Conservation (phyloP, 2,329 filamentous ascomycete species). For the Talaromyces sp. region DNA sequence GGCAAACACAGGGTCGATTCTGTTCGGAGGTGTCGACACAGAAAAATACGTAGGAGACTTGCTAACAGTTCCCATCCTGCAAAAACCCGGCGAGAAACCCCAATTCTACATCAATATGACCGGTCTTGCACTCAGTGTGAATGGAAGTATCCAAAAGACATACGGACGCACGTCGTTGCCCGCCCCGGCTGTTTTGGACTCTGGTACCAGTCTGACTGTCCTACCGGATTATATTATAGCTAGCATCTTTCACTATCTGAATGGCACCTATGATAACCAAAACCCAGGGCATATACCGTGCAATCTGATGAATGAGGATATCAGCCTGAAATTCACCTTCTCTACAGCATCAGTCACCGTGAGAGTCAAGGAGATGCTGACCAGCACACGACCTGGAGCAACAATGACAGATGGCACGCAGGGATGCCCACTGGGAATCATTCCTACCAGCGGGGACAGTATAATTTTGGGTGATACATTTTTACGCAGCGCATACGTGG, state of each 20-base stretch:
- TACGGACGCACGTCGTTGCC: not conserved
- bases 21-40: slow-evolving; percentile 70
- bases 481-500: slow-evolving; percentile 64
- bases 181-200: not conserved
- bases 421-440: slow-evolving; percentile 60
- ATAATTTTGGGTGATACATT: slow-evolving; percentile 66
- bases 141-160: not conserved
- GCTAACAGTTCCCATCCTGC: slow-evolving; percentile 56
- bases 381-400: too few relatives aligned
- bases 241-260: not conserved
- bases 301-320: not conserved
- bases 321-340: not conserved
- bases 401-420: not conserved
- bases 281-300: not conserved
- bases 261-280: not conserved
- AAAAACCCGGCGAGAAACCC: not conserved
- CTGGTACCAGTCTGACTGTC: not conserved
- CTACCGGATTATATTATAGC: not conserved
- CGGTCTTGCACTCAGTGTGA: not conserved
- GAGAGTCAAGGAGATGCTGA: not conserved
- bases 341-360: not conserved
- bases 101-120: not conserved
- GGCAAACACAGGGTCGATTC: slow-evolving; percentile 58
- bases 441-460: slow-evolving; percentile 50
- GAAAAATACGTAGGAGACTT: slow-evolving; percentile 58